A percentile compares a stretch with the other conserved stretches of the same genome.
These are phyloP conservation scores for Curvularia sp. DNA, from an alignment of 2,329 filamentous ascomycete genomes.

Conservation along the genomic window DNA sequence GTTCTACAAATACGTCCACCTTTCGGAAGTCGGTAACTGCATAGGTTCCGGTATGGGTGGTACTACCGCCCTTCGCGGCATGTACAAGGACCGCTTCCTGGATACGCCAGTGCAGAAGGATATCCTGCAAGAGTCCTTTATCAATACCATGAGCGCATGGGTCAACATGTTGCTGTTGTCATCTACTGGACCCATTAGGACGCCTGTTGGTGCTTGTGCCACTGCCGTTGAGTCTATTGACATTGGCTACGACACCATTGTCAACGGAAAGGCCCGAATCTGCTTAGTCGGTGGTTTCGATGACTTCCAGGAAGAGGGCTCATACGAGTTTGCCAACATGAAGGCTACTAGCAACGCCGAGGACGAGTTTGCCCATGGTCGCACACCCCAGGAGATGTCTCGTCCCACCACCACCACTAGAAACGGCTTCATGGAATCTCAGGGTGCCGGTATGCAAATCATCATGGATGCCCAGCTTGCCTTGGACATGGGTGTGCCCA, in stretches of 20 bases:
- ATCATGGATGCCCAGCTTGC: slow-evolving; percentile 98
- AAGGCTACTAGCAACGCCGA: slow-evolving; percentile 98
- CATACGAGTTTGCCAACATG: slow-evolving; percentile 99
- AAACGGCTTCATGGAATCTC: slow-evolving; percentile 99
- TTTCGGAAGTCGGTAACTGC: slow-evolving; percentile 97
- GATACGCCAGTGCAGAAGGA: slow-evolving; percentile 99
- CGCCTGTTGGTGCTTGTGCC: slow-evolving; percentile 94
- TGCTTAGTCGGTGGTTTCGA: slow-evolving; percentile 99
- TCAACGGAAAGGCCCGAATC: slow-evolving; percentile 96
- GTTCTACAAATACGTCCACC: slow-evolving; percentile 99
- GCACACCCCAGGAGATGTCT: slow-evolving; percentile 97
- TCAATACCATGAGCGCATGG: slow-evolving; percentile 99
- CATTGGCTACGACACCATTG: slow-evolving; percentile 97
- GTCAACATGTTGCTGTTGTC: slow-evolving; percentile 99
- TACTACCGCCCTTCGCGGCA: slow-evolving; percentile 86
- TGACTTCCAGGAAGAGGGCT: slow-evolving; percentile 98
- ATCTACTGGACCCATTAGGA: slow-evolving; percentile 97
- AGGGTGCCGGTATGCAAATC: slow-evolving; percentile 96
- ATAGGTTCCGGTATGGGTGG: slow-evolving; percentile 98
- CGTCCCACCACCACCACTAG: slow-evolving; percentile 95
- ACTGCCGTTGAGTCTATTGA: slow-evolving; percentile 97
- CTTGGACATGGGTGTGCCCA: slow-evolving; percentile 97
- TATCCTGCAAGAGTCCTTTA: slow-evolving; percentile 98
- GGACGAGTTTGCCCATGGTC: slow-evolving; percentile 93
- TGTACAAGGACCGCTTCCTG: slow-evolving; percentile 97